Evolutionary conservation across 2,329 filamentous ascomycete genomes (phyloP).

Genomic region (Trichophyton equinum): DNA sequence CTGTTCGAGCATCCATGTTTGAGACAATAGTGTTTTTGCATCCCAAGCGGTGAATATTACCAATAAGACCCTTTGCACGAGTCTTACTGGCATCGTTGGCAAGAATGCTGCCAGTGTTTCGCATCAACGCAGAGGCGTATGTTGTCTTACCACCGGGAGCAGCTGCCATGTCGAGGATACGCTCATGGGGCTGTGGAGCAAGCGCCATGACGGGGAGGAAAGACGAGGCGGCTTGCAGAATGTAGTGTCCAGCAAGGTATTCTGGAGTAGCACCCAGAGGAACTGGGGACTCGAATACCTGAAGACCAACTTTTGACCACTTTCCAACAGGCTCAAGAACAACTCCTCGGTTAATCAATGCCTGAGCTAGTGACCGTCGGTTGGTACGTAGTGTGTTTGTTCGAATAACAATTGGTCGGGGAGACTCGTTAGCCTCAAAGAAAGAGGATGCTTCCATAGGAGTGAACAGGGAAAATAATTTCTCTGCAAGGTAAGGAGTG

Average conservation of each 20-base stretch:
- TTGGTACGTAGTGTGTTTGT: slow-evolving; percentile 84
- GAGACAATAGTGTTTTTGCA: slow-evolving; percentile 90
- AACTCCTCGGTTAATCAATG: slow-evolving; percentile 90
- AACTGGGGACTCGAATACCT: slow-evolving; percentile 82
- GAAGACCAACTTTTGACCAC: slow-evolving; percentile 95
- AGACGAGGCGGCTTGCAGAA: slow-evolving; percentile 88
- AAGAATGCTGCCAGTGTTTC: slow-evolving; percentile 89
- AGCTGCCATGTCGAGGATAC: slow-evolving; percentile 86
- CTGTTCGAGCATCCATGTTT: slow-evolving; percentile 76
- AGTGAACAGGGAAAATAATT: slow-evolving; percentile 84
- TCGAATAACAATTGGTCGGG: slow-evolving; percentile 84
- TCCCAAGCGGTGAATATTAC: slow-evolving; percentile 91
- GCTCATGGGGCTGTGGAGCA: slow-evolving; percentile 82
- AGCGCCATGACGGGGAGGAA: slow-evolving; percentile 97
- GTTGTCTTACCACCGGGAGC: slow-evolving; percentile 95
- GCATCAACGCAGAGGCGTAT: slow-evolving; percentile 92
- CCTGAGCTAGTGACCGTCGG: slow-evolving; percentile 70
- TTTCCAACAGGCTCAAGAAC: slow-evolving; percentile 94
- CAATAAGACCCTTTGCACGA: slow-evolving; percentile 91
- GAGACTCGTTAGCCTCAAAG: slow-evolving; percentile 96
- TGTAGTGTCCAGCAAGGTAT: slow-evolving; percentile 95
- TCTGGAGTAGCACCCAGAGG: slow-evolving; percentile 91
- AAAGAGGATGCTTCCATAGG: slow-evolving; percentile 93
- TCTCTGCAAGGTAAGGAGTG: slow-evolving; percentile 86
- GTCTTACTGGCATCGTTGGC: slow-evolving; percentile 93